Evolutionary conservation across 2,329 filamentous ascomycete genomes (phyloP), one percentile per base, ranked within the genome.

Genomic region (Coniochaeta prunicola): DNA sequence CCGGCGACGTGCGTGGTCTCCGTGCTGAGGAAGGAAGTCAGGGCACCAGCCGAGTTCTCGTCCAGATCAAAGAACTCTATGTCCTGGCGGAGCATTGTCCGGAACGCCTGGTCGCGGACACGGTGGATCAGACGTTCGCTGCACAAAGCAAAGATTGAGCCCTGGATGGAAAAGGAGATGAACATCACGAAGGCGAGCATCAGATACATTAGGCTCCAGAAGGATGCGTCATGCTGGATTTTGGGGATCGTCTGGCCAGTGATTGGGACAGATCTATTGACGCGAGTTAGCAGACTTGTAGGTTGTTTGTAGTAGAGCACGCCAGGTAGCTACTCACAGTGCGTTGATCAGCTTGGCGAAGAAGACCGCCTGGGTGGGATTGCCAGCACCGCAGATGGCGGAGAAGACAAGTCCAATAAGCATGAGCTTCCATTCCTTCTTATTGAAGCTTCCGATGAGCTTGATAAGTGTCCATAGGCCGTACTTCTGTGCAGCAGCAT

Each of bases 61-160:
- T 96, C 90, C 50, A 80, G 81, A 71, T 97, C 94, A 66, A 97
- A 99, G 73, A 92, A 97, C 30, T 86, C 79, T 60, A 97, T 92
- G 63, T 97, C 94, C 73, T 97, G 93, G 63, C 92, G 89, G 57
- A 97, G 84, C 77, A 97, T 91, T 26, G 88, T 81, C 33, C 92
- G 83, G 78, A 99, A 97, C 7, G 92, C 89, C 59, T 80, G 80
- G 71, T 94, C 86, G 65, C 94, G 85, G 1, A 93, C 91, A 21
- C 91, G 86, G 69, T 91, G 90, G 58, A 97, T 83, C 26, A 97
- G 82, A 42, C 86, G 82, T 75, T 96, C 91, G n/a, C 91, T 94
- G 75, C 90, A 92, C 67, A 86, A 86, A 19, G 91, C 92, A 65
- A 97, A 92, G 2, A 87, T 78, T 57, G 89, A 67, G 56, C 91